Percentiles rank a stretch among this genome's conserved stretches.
Evolutionary conservation across 2,329 filamentous ascomycete species (phyloP).

Genomic region (Aureobasidium subglaciale): DNA sequence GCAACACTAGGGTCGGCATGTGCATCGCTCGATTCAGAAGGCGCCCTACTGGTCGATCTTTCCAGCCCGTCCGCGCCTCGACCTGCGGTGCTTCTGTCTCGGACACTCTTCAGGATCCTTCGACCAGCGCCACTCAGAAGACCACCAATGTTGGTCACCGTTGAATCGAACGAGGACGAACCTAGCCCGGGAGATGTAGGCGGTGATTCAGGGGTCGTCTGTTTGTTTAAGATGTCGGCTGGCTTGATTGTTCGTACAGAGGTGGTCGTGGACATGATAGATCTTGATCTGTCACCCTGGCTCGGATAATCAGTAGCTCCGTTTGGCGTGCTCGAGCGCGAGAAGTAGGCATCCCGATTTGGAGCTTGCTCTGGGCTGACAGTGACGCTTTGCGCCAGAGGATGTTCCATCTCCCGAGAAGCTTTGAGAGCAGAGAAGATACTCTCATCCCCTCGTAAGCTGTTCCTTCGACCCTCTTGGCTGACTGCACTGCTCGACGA

Average conservation of each 20-base stretch:
- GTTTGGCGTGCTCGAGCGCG: slow-evolving; percentile 8
- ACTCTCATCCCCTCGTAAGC: slow-evolving; percentile 52
- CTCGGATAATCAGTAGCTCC: slow-evolving; percentile 20
- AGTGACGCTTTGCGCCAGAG: slow-evolving; percentile 65
- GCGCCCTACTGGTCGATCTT: slow-evolving; percentile 56
- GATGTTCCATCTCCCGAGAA: slow-evolving; percentile 56
- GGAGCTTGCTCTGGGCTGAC: slow-evolving; percentile 53
- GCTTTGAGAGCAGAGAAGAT: slow-evolving; percentile 45
- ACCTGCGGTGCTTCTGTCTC: slow-evolving; percentile 37
- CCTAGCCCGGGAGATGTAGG: slow-evolving; percentile 37
- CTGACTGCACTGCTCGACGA: slow-evolving; percentile 50
- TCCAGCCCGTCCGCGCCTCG: slow-evolving; percentile 45
- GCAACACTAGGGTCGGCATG: slow-evolving; percentile 58
- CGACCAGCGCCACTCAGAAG: slow-evolving; percentile 41
- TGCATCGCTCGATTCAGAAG: slow-evolving; percentile 54
- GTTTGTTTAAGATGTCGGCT: slow-evolving; percentile 27
- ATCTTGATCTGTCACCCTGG: slow-evolving; percentile 34
- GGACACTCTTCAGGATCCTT: slow-evolving; percentile 40
- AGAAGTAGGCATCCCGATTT: slow-evolving; percentile 12
- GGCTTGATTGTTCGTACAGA: slow-evolving; percentile 42
- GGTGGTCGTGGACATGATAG: slow-evolving; percentile 33
- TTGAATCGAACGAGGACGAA: slow-evolving; percentile 37
- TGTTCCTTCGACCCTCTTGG: slow-evolving; percentile 49
- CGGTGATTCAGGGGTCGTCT: slow-evolving; percentile 29
- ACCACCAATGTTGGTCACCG: slow-evolving; percentile 36